Base-by-base conservation (phyloP, 257 asterid genomes). In the Ehretia macrophylla region DNA sequence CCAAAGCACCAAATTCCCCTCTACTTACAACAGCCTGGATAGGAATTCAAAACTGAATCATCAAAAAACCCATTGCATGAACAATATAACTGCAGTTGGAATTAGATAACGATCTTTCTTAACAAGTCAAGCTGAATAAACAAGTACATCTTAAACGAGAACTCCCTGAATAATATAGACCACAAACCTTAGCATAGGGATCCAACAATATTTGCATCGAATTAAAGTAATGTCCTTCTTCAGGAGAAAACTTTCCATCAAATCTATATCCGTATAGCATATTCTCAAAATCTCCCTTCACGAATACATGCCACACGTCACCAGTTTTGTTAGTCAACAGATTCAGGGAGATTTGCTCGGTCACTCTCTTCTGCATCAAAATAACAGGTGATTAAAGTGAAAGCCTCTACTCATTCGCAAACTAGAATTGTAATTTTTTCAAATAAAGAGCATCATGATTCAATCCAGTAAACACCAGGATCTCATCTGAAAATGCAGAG, bases 161-260 rank as follows among this genome's bases (percentile, higher is more conserved):
- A 17, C 54, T 49, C 9, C 22, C 17, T 49, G 5, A 3, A 18
- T 17, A 49, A 27, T 42, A 65, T 17, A 53, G 42, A 20, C 56
- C 51, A 40, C 83, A 74, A 59, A 93, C 99, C 94, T 89, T 93
- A 16, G 94, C 97, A 69, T 93, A 89, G 48, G 99, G 99, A 65
- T 93, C 99, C 59, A 89, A 69, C 72, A 93, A 65, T 64, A 93
- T 77, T 59, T 77, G 70, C 32, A 95, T 78, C 32, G 91, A 74
- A 77, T 89, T 84, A 22, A 86, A 93, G 77, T 78, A 83, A 49
- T 79, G 85, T 44, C 99, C 97, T 62, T 83, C 91, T 77, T 81
- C 88, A 0, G 94, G 94, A 32, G 90, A 85, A 68, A 81, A 89
- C 63, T 65, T 75, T 46, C 99, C 97, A 60, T 71, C 86, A 73